Conservation (phyloP, 1,139 yeast genomes). For the Dujonia santamariae region DNA sequence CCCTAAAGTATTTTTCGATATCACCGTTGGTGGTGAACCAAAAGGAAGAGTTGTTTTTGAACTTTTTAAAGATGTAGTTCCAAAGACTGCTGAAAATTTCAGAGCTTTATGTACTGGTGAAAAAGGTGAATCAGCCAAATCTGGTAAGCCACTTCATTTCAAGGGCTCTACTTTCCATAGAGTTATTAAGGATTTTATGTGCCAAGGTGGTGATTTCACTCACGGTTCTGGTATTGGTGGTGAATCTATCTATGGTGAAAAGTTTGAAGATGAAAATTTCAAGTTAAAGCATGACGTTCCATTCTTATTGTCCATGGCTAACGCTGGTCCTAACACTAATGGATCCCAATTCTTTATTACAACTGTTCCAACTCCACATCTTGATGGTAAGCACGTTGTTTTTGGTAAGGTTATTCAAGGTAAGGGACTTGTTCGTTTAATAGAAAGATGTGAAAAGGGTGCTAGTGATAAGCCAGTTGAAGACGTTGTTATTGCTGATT, state of each 20-base stretch:
- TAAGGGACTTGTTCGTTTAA: constrained; percentile 70
- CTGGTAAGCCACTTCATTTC: constrained; percentile 67
- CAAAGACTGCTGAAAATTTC: constrained; percentile 92
- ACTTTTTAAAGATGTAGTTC: constrained; percentile 76
- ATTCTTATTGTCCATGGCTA: constrained; percentile 91
- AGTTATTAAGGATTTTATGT: constrained; percentile 87
- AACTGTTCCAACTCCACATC: constrained; percentile 77
- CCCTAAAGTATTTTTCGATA: constrained; percentile 70
- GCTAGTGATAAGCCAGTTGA: constrained; percentile 60
- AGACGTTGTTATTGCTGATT: constrained; percentile 69
- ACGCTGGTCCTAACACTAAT: constrained; percentile 92
- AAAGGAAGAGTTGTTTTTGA: constrained; percentile 77
- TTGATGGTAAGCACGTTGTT: constrained; percentile 94
- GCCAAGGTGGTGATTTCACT: constrained; percentile 97
- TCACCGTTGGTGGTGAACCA: constrained; percentile 61
- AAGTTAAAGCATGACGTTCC: constrained; percentile 74
- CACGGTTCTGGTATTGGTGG: constrained; percentile 91
- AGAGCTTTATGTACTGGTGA: constrained; percentile 89
- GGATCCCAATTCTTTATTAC: constrained; percentile 95
- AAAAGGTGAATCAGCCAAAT: constrained; percentile 58
- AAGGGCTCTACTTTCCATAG: constrained; percentile 87
- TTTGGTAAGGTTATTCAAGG: constrained; percentile 89
- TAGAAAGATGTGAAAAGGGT: constrained; percentile 70
- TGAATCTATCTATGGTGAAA: constrained; percentile 91
- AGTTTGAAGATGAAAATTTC: constrained; percentile 92